Evolutionary conservation across 179 eudicot species (phyloP).

Genomic region (Amaranthus tricolor): DNA sequence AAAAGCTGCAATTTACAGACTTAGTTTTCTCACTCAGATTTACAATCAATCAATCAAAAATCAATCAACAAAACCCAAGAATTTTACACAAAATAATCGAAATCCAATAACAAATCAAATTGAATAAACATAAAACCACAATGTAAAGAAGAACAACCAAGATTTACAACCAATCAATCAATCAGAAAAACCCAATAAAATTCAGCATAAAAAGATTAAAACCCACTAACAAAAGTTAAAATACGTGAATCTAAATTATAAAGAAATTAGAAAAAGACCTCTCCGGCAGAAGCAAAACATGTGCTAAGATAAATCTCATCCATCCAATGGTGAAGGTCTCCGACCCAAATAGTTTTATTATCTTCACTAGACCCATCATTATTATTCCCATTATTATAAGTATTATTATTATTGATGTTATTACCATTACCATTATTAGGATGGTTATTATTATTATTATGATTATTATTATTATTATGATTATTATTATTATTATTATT

Average conservation of each 20-base stretch:
- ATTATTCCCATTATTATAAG: conserved; percentile 4
- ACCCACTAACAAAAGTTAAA: not conserved
- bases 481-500: conserved; percentile 10
- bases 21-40: too few species aligned
- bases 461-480: not conserved
- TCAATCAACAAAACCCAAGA: too few species aligned
- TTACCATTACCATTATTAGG: conserved; percentile 6
- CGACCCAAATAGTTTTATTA: conserved; percentile 91
- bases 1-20: not conserved
- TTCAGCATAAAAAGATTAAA: not conserved
- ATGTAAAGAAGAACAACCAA: too few species aligned
- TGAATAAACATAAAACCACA: not conserved
- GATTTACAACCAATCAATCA: not conserved
- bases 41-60: not conserved
- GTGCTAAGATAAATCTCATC: conserved; percentile 79
- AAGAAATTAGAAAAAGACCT: conserved; percentile 37
- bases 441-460: not conserved
- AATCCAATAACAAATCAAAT: conserved; percentile 2
- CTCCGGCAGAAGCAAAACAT: conserved; percentile 76
- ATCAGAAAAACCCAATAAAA: not conserved
- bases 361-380: conserved; percentile 47
- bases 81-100: not conserved
- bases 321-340: conserved; percentile 96
- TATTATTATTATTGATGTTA: not conserved
- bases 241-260: not conserved